Base-by-base conservation (phyloP, 2,329 filamentous ascomycete species). In the Coleophoma crateriformis region DNA sequence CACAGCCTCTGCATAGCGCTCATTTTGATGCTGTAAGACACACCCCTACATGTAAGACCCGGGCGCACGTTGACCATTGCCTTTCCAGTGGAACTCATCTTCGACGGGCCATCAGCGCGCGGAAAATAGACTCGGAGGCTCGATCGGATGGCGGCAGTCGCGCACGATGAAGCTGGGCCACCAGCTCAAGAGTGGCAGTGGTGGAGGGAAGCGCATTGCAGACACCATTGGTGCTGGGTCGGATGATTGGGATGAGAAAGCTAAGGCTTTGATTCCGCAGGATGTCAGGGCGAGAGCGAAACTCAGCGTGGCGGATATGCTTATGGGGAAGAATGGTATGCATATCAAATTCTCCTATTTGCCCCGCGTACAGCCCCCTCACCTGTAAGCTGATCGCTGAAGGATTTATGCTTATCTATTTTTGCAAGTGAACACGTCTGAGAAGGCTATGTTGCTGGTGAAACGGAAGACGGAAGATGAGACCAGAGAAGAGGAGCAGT, bases 71-170 rank as follows among this genome's bases (percentile, higher is more conserved):
- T 8, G 15, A 27, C 12, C 7, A 13, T 27, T 11, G 20, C 20
- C 22, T 44, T 44, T 13, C 12, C 20, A 44, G 41, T 88, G 83
- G 82, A 90, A 90, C 68, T 84, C 83, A 13, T 81, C 82, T 12
- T 82, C 85, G 6, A 84, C 85, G 1, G 88, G 88, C 42, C 89
- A 96, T 65, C 90, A 95, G 68, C 78, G 82, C 38, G 81, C 87
- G 39, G 87, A 92, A 52, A 84, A 81, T 51, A 69, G 72, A 3
- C 75, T 85, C 1, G 78, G 80, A 2, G 77, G 78, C 20, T 78
- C 75, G 58, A 82, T 72, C 56, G 77, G 80, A 62, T 95, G 90
- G 89, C 82, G 88, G 20, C 75, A 82, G 46, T 85, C 82, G 13
- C 80, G 88, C 39, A 79, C 75, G 41, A 67, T 74, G 48, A 94